Percentiles rank a stretch among this genome's conserved stretches.
Evolutionary conservation across 2,329 filamentous ascomycete genomes (phyloP).

Genomic region (Trichophyton mentagrophytes): DNA sequence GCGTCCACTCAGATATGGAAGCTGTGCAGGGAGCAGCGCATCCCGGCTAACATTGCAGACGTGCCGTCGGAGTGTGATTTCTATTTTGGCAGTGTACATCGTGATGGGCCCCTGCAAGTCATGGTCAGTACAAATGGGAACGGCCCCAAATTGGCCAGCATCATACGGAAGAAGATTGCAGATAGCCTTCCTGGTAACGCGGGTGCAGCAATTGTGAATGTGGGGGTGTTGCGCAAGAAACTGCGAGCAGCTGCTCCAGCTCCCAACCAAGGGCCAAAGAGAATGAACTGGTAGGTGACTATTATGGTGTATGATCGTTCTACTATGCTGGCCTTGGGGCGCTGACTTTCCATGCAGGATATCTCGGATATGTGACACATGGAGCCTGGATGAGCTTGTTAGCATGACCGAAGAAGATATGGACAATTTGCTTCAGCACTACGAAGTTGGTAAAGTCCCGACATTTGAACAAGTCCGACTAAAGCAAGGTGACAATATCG

Average conservation of each 20-base stretch:
- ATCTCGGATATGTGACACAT: slow-evolving; percentile 69
- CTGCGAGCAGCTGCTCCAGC: slow-evolving; percentile 64
- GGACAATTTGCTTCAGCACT: slow-evolving; percentile 59
- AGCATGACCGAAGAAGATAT: slow-evolving; percentile 65
- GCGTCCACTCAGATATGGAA: slow-evolving; percentile 90
- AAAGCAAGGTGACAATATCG: slow-evolving; percentile 8
- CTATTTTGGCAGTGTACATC: slow-evolving; percentile 92
- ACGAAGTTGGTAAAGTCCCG: slow-evolving; percentile 27
- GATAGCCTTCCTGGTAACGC: slow-evolving; percentile 61
- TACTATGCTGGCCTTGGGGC: not conserved
- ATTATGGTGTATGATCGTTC: not conserved
- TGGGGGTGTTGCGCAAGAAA: slow-evolving; percentile 67
- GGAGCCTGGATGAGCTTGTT: slow-evolving; percentile 66
- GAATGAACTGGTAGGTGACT: slow-evolving; percentile 70
- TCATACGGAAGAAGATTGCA: slow-evolving; percentile 73
- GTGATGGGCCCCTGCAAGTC: slow-evolving; percentile 88
- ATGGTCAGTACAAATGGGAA: slow-evolving; percentile 99
- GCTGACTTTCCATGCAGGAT: slow-evolving; percentile 45
- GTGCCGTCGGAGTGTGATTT: slow-evolving; percentile 96
- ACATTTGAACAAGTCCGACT: slow-evolving; percentile 14
- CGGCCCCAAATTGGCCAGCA: slow-evolving; percentile 77
- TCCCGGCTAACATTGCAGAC: slow-evolving; percentile 91
- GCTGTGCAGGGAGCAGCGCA: slow-evolving; percentile 69
- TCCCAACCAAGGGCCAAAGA: slow-evolving; percentile 61
- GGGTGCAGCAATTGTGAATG: slow-evolving; percentile 71